phyloP scores from a whole-genome alignment of 1,284 basidiomycete genomes.

The Sanghuangporus baumii region DNA sequence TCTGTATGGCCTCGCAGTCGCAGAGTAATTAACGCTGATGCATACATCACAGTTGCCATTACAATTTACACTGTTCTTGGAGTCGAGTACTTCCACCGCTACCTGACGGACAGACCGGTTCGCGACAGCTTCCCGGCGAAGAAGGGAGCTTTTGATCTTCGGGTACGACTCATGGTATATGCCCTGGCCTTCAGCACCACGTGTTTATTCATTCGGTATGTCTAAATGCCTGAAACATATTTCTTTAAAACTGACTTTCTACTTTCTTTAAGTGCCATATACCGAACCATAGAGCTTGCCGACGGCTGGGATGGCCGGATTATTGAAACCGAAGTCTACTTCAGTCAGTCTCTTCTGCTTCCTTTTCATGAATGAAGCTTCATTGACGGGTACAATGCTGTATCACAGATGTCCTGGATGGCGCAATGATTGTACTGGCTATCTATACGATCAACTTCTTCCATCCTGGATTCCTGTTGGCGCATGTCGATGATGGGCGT shows the following conservation, averaged over 20 bases:
- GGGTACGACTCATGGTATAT: slow-evolving; percentile 26
- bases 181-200: slow-evolving; percentile 30
- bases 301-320: slow-evolving; percentile 34
- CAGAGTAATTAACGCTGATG: slow-evolving; percentile 9
- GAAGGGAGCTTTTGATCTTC: slow-evolving; percentile 18
- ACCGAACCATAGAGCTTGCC: slow-evolving; percentile 33
- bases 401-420: slow-evolving; percentile 30
- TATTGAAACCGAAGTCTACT: slow-evolving; percentile 32
- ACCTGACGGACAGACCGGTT: slow-evolving; percentile 27
- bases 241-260: background rate
- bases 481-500: background rate
- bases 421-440: slow-evolving; percentile 27
- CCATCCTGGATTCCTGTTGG: slow-evolving; percentile 22
- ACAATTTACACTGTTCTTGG: slow-evolving; percentile 30
- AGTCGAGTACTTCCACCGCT: slow-evolving; percentile 34
- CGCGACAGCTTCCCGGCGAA: slow-evolving; percentile 11
- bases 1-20: slow-evolving; percentile 5
- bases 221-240: background rate
- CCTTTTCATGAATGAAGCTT: background rate
- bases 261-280: slow-evolving; percentile 27
- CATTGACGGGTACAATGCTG: background rate
- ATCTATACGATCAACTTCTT: slow-evolving; percentile 26
- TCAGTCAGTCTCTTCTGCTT: slow-evolving; percentile 27
- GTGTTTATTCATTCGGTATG: slow-evolving; percentile 35
- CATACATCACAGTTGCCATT: slow-evolving; percentile 29